These are phyloP conservation scores for Chamaenerion angustifolium DNA, from an alignment of 345 rosid species.

Conservation along the genomic window DNA sequence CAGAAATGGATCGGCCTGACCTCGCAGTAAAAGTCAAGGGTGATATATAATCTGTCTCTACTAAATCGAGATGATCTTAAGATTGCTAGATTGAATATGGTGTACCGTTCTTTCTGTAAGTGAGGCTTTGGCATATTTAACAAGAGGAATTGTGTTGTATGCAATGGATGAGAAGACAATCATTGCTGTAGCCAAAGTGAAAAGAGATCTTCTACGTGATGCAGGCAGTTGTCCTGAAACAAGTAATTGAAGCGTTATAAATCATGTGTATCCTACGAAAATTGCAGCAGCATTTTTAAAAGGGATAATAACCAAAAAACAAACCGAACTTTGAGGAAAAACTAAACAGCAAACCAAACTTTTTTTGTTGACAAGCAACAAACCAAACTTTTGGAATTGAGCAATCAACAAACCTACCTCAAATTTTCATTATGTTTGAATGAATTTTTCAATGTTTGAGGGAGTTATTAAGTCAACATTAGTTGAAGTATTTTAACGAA, in stretches of 20 bases:
- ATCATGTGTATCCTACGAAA: no score
- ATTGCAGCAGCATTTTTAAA: no score
- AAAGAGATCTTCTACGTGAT: slow-evolving; percentile 71
- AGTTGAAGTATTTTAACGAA: no score
- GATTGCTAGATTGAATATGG: background rate
- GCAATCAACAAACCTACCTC: no score
- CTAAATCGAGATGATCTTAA: background rate
- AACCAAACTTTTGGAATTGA: no score
- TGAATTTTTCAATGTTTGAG: no score
- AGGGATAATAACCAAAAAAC: no score
- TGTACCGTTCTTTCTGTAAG: slow-evolving; percentile 55
- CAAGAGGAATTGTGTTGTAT: slow-evolving; percentile 43
- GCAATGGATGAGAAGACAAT: slow-evolving; percentile 76
- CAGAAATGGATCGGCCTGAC: slow-evolving; percentile 77
- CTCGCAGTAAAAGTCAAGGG: slow-evolving; percentile 6
- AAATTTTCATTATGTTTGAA: no score
- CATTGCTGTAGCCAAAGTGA: slow-evolving; percentile 76
- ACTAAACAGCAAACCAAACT: no score
- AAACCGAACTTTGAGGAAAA: no score
- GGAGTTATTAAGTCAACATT: no score
- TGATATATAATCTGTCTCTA: background rate
- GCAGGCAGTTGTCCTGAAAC: slow-evolving; percentile 71
- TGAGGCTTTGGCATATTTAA: slow-evolving; percentile 30
- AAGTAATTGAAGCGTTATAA: background rate
- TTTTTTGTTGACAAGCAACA: no score